Conservation (phyloP, 768 basidiomycete genomes). For the Austroboletus eburneus region DNA sequence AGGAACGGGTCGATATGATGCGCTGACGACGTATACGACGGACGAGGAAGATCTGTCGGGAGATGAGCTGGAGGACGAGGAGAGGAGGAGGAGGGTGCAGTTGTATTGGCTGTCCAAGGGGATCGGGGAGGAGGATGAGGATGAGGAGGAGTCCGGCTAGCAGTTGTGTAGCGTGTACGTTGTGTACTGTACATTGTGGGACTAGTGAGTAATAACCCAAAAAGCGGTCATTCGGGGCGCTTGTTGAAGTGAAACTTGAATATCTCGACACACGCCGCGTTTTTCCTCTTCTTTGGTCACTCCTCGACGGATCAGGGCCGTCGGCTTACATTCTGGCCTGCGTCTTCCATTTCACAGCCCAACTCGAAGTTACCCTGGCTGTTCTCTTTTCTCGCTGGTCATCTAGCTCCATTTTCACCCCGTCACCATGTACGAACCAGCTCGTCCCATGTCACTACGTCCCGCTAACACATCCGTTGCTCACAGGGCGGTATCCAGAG, state of each 20-base stretch:
- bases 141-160: background rate
- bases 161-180: background rate
- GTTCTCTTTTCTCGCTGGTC: constrained; percentile 21
- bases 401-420: constrained; percentile 4
- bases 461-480: constrained; percentile 7
- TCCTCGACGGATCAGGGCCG: constrained; percentile 11
- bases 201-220: too few relatives aligned
- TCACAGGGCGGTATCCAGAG: constrained; percentile 27
- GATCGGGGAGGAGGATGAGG: constrained; percentile 25
- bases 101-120: constrained; percentile 61
- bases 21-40: constrained; percentile 46
- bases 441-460: background rate
- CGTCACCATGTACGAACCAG: constrained; percentile 22
- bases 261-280: too few relatives aligned
- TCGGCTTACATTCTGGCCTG: constrained; percentile 7
- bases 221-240: too few relatives aligned
- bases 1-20: constrained; percentile 33
- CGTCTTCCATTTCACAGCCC: constrained; percentile 8
- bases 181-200: background rate
- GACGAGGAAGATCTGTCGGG: constrained; percentile 38
- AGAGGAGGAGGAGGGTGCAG: too few relatives aligned
- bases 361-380: constrained; percentile 20
- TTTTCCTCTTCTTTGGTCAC: background rate
- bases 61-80: constrained; percentile 28
- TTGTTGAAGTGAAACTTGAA: too few relatives aligned